phyloP scores from a whole-genome alignment of 139 green algal species.

The Trebouxia sp. region DNA sequence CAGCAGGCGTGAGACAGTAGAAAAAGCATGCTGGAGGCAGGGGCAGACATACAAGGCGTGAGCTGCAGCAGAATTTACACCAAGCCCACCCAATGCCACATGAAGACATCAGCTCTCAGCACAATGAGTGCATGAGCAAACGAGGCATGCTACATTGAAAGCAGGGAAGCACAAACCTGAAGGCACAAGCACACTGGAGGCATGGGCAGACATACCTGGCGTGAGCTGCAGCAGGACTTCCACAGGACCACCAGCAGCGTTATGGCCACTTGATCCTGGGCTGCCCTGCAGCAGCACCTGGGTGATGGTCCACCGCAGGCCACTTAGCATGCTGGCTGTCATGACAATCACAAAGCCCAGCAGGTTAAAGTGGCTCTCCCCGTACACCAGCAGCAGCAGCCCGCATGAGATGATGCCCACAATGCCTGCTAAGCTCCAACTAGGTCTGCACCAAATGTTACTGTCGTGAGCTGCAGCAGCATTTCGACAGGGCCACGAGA shows the following conservation, averaged over 20 bases:
- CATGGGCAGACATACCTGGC: constrained; percentile 26
- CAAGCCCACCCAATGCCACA: not conserved
- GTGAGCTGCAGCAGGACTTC: constrained; percentile 57
- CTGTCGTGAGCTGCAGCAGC: constrained; percentile 53
- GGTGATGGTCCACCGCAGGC: constrained; percentile 90
- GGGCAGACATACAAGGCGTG: not conserved
- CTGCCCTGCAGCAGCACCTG: constrained; percentile 80
- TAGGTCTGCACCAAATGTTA: too few relatives aligned
- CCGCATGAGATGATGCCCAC: constrained; percentile 83
- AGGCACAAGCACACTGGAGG: not conserved
- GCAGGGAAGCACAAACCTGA: not conserved
- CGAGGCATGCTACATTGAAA: not conserved
- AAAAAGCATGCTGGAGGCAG: too few relatives aligned
- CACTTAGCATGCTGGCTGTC: constrained; percentile 73
- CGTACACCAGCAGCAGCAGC: constrained; percentile 83
- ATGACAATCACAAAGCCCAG: constrained; percentile 89
- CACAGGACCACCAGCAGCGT: constrained; percentile 33
- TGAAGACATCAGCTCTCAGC: not conserved
- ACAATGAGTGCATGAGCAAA: not conserved
- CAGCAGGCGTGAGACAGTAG: not conserved
- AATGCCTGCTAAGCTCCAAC: constrained; percentile 73
- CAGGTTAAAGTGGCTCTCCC: constrained; percentile 87
- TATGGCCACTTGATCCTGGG: constrained; percentile 8
- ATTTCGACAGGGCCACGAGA: constrained; percentile 47
- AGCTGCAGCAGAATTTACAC: not conserved